These are phyloP conservation scores for Myriosclerotinia scirpicola DNA, from an alignment of 2,329 filamentous ascomycete species.

Conservation along the genomic window DNA sequence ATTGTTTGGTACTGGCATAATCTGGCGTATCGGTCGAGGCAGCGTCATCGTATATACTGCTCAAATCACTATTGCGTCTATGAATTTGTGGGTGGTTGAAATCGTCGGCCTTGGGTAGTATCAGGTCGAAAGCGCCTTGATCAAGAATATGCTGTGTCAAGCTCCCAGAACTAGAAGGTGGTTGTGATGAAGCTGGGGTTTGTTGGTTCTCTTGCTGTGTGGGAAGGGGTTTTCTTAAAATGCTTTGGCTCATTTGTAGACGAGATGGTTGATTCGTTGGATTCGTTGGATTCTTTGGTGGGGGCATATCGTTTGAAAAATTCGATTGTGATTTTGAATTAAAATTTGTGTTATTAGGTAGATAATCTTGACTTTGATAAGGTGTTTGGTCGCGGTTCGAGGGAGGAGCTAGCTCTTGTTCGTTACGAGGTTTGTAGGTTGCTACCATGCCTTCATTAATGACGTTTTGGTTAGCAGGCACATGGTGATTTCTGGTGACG, in stretches of 20 bases:
- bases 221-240: slow-evolving; percentile 55
- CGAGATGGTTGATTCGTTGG: slow-evolving; percentile 22
- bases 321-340: slow-evolving; percentile 30
- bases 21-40: slow-evolving; percentile 68
- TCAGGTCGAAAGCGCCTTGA: slow-evolving; percentile 50
- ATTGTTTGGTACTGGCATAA: slow-evolving; percentile 63
- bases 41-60: slow-evolving; percentile 59
- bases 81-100: slow-evolving; percentile 28
- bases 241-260: slow-evolving; percentile 45
- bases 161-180: slow-evolving; percentile 44
- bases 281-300: neutral
- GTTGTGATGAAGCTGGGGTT: slow-evolving; percentile 43
- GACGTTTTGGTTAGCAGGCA: slow-evolving; percentile 40
- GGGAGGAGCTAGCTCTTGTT: slow-evolving; percentile 15
- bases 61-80: slow-evolving; percentile 42
- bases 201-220: slow-evolving; percentile 43
- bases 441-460: slow-evolving; percentile 42
- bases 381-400: slow-evolving; percentile 26
- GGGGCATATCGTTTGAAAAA: slow-evolving; percentile 22
- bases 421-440: slow-evolving; percentile 29
- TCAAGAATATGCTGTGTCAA: slow-evolving; percentile 47
- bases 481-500: slow-evolving; percentile 39
- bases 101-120: slow-evolving; percentile 28
- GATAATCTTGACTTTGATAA: slow-evolving; percentile 26
- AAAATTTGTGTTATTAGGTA: neutral